A percentile compares a stretch with the other conserved stretches of the same genome.
phyloP scores from a whole-genome alignment of 2,329 filamentous ascomycete species.

The Pseudogymnoascus pannorum region DNA sequence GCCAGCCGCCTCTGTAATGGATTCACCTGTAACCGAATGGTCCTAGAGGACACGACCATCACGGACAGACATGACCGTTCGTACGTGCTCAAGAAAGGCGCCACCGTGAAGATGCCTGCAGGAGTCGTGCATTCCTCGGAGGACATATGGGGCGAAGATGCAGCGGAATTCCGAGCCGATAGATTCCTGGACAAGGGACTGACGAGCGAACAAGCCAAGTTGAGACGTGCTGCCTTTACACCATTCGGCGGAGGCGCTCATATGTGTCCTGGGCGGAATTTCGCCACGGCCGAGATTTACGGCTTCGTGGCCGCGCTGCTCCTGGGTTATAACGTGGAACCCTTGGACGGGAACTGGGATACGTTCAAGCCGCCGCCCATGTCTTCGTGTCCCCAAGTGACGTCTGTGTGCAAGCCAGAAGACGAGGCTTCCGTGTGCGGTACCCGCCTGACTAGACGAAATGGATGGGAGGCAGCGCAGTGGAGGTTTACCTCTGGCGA shows the following conservation, averaged over 20 bases:
- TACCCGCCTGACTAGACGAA: background rate
- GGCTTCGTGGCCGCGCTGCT: slow-evolving; percentile 29
- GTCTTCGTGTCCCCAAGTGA: background rate
- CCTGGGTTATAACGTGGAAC: slow-evolving; percentile 26
- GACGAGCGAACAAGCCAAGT: slow-evolving; percentile 16
- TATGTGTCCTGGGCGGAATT: slow-evolving; percentile 34
- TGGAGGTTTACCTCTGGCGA: background rate
- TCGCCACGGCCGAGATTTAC: slow-evolving; percentile 34
- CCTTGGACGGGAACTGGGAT: background rate
- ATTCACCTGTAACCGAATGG: slow-evolving; percentile 33
- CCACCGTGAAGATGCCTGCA: slow-evolving; percentile 38
- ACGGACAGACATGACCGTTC: slow-evolving; percentile 23
- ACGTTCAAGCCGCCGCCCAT: background rate
- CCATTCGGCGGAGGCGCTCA: slow-evolving; percentile 36
- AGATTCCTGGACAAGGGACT: slow-evolving; percentile 30
- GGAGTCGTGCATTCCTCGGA: slow-evolving; percentile 36
- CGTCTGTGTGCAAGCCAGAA: background rate
- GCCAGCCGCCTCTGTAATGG: slow-evolving; percentile 36
- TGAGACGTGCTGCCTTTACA: slow-evolving; percentile 23
- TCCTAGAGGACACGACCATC: slow-evolving; percentile 37
- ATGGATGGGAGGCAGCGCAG: background rate
- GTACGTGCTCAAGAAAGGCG: slow-evolving; percentile 37
- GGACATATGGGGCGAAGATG: slow-evolving; percentile 38
- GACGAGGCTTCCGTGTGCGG: background rate
- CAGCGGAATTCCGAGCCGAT: slow-evolving; percentile 33